Conservation (phyloP, 2,329 filamentous ascomycete species). For the Colletotrichum sansevieriae region DNA sequence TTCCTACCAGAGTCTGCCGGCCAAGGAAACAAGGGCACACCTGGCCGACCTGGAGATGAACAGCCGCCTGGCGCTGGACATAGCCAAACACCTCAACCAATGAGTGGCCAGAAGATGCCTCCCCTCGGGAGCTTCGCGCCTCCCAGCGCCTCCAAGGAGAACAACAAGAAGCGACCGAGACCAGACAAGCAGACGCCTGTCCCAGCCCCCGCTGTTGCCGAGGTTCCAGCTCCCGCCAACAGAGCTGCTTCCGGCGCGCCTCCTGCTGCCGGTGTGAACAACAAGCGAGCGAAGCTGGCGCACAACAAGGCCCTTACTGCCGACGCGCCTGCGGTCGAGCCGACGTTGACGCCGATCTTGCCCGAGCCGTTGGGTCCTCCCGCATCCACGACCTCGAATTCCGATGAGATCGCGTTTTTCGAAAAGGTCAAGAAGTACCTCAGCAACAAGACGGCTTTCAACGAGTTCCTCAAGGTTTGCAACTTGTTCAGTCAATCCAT, state of each 20-base stretch:
- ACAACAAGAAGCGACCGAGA: conserved; percentile 82
- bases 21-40: conserved; percentile 63
- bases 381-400: conserved; percentile 77
- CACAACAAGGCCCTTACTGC: conserved; percentile 71
- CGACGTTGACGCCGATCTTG: conserved; percentile 87
- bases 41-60: conserved; percentile 74
- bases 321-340: conserved; percentile 77
- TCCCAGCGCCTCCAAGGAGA: conserved; percentile 86
- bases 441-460: conserved; percentile 90
- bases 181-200: conserved; percentile 66
- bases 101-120: conserved; percentile 82
- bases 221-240: conserved; percentile 56
- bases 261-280: conserved; percentile 53
- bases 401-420: conserved; percentile 93
- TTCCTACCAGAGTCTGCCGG: conserved; percentile 89
- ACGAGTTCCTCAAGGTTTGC: conserved; percentile 96
- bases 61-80: conserved; percentile 62
- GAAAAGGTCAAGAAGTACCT: conserved; percentile 97
- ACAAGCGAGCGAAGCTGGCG: conserved; percentile 80
- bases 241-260: conserved; percentile 43
- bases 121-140: conserved; percentile 96
- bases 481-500: conserved; percentile 95
- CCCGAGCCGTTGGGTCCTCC: conserved; percentile 88
- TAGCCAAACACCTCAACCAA: conserved; percentile 68
- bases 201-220: conserved; percentile 58